phyloP scores from a whole-genome alignment of 768 basidiomycete genomes.

The Suillus hirtellus region DNA sequence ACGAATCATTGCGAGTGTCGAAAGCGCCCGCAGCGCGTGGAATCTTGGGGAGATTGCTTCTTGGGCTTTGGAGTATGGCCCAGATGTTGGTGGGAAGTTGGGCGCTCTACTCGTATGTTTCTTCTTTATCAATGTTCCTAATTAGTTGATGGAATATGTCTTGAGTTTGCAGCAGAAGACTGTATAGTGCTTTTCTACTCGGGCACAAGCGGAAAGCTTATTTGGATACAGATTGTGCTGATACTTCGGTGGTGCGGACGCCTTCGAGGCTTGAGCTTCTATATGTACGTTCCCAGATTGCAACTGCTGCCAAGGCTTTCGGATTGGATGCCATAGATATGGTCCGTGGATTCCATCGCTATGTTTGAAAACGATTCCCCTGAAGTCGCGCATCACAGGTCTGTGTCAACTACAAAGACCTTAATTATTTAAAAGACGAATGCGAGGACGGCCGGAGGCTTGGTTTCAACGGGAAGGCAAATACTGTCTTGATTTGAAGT shows the following conservation, averaged over 20 bases:
- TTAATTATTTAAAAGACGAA: conserved; percentile 66
- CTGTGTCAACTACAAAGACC: conserved; percentile 84
- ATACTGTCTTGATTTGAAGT: conserved; percentile 7
- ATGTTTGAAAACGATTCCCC: not conserved
- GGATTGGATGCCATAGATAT: conserved; percentile 87
- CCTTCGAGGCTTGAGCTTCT: conserved; percentile 73
- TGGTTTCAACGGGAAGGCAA: conserved; percentile 91
- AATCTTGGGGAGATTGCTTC: conserved; percentile 68
- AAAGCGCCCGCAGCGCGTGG: conserved; percentile 75
- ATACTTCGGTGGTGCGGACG: conserved; percentile 80
- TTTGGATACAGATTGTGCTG: conserved; percentile 74
- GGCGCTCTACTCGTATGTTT: conserved; percentile 64
- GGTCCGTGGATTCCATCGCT: conserved; percentile 44
- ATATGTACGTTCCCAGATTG: conserved; percentile 81
- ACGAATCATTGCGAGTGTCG: conserved; percentile 77
- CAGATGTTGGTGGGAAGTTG: conserved; percentile 51
- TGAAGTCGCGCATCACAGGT: conserved; percentile 48
- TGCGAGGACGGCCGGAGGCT: conserved; percentile 75
- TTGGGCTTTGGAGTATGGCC: conserved; percentile 56
- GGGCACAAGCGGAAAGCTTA: conserved; percentile 10
- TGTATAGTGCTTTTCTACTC: conserved; percentile 47
- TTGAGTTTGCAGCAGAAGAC: conserved; percentile 92
- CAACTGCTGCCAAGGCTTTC: conserved; percentile 81
- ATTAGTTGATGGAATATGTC: conserved; percentile 1
- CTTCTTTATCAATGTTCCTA: not conserved